Base-by-base conservation (phyloP, 2,329 filamentous ascomycete genomes). In the Sporothrix dimorphospora region DNA sequence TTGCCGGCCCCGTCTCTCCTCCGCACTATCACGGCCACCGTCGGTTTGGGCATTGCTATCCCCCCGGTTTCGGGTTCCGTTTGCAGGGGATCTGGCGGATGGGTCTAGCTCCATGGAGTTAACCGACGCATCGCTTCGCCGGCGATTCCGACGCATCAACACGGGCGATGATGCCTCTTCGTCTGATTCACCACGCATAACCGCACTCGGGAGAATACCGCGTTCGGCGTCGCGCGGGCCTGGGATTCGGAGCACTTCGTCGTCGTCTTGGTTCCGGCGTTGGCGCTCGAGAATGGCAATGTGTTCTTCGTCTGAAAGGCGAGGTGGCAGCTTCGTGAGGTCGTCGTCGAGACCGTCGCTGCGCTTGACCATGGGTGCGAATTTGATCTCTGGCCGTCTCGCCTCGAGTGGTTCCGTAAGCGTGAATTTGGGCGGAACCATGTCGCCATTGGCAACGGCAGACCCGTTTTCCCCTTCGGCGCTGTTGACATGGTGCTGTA, bases 231-330 rank as follows among this genome's bases (percentile, higher is more conserved):
- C 96, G 76, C 94, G 87, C 0, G 96, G 96, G 24, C 94, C 94
- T 0, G 96, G 96, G 77, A 99, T 98, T 53, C 94, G 91, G 57
- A 98, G 83, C 0, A 94, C 57, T 49, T 72, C 63, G 70, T 89
- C 91, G 71, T 92, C 90, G 74, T 90, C 89, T 1, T 85, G 85
- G 71, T 93, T 91, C 49, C 65, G 65, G 3, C 94, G 89, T 79
- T 98, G 95, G 42, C 92, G 91, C 79, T 97, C 90, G 16, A 98
- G 80, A 77, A 98, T 96, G 6, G 92, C 92, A 77, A 98, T 97
- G 78, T 97, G 93, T 74, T 94, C 91, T 71, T 94, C 92, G 59
- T 92, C 86, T 45, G 86, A 84, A 65, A 88, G 80, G 0, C 88
- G 87, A 11, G 91, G 83, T 68, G 82, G 82, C 27, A 85, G 75